Evolutionary conservation across 768 basidiomycete genomes (phyloP), one percentile per base, ranked within the genome.

Genomic region (Leccinum rimulosum): DNA sequence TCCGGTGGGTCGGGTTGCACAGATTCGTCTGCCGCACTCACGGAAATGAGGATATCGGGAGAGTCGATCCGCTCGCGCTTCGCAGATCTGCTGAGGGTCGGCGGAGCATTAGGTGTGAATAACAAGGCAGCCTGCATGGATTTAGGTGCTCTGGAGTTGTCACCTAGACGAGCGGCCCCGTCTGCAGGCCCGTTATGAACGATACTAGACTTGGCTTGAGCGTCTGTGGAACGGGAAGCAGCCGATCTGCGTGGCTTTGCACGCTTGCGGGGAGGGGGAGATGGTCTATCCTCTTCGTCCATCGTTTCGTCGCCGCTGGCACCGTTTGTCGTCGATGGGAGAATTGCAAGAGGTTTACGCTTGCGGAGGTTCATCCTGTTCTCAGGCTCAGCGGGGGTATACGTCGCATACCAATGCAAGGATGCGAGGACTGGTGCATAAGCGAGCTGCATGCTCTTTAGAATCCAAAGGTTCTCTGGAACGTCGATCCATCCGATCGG

Each of bases 401-500:
- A 74, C 2, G 73, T 56, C 3, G 73, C 56, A 52, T 74, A 73
- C 72, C 72, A 73, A 5, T 70, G 59, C 14, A 62, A 19, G 3
- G 63, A 54, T 15, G 70, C 60, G 36, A 73, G 73, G 0, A 59
- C 58, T n/a, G 62, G 60, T 0, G 63, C 61, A 50, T 72, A 73
- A 11, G 72, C 73, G 43, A 63, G 59, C 54, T 73, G 72, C 53
- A 72, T 68, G 57, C 66, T 72, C 52, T 60, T 63, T 6, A 73
- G 73, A 30, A 74, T 70, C 72, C 72, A 73, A 45, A 73, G 71
- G 59, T 72, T 73, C 59, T 73, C 73, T 28, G 66, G 68, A 15
- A 61, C 58, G 25, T 71, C 72, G 52, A 74, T 73, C 72, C 72
- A 74, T 51, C 62, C 71, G 61, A 75, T 75, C 60, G 74, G 73